Base-by-base conservation (phyloP, 2,329 filamentous ascomycete genomes). In the Xylariaceae sp. region DNA sequence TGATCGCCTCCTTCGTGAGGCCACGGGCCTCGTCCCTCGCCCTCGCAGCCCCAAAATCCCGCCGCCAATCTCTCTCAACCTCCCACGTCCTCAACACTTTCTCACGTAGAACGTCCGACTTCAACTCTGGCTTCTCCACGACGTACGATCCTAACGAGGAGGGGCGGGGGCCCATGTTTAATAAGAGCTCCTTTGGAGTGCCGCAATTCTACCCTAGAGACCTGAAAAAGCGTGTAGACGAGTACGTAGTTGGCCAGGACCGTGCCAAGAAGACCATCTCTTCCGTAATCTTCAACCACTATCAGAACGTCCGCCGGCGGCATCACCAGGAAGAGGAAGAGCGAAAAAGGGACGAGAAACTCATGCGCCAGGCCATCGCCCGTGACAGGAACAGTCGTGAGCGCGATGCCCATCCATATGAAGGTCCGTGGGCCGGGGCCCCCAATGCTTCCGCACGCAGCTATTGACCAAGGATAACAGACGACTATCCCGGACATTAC, bases 191-290 rank as follows among this genome's bases (percentile, higher is more conserved):
- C 47, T 79, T 81, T 56, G 82, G 81, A 47, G 80, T 83, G 14
- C 80, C 82, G 2, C 74, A 79, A 45, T 82, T 85, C 65, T 86
- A 85, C 47, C 82, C 82, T 2, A 75, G 79, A 50, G 77, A 83
- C 59, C 76, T 99, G 61, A 96, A 97, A 75, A 84, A 89, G 63
- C 87, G 94, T 62, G 83, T 97, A 31, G 94, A 99, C 66, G 88
- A 94, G 65, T 99, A 95, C 66, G 92, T 99, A 1, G 92, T 99
- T 4, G 94, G 92, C 38, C 94, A 99, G 69, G 90, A 96, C 58
- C 83, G 90, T 52, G 90, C 94, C 14, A 94, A 99, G 76, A 95
- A 95, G 69, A 89, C 91, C 12, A 83, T 97, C 56, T 94, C 90
- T 56, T 86, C 92, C 3, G 90, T 92, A 6, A 88, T 99, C 27